Conservation (phyloP, 2,329 filamentous ascomycete species). For the Teratosphaeria zuluensis region DNA sequence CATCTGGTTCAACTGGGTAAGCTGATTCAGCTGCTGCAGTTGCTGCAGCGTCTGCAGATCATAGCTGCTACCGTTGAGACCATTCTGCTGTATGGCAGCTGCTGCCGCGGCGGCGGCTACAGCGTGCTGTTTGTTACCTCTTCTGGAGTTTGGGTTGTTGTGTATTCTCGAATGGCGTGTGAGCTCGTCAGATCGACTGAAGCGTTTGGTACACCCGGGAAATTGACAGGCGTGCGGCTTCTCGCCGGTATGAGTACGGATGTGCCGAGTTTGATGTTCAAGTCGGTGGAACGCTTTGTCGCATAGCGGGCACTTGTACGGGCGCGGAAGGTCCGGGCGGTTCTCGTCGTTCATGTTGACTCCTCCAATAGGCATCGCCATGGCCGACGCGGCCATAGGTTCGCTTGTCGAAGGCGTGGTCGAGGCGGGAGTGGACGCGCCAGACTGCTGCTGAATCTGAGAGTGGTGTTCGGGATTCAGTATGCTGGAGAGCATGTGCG, state of each 20-base stretch:
- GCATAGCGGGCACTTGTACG: constrained; percentile 97
- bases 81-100: constrained; percentile 39
- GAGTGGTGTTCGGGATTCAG: constrained; percentile 19
- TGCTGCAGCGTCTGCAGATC: constrained; percentile 52
- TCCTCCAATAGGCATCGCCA: constrained; percentile 39
- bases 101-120: constrained; percentile 49
- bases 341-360: constrained; percentile 54
- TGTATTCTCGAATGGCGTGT: constrained; percentile 96
- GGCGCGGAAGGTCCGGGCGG: constrained; percentile 76
- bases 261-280: constrained; percentile 87
- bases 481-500: constrained; percentile 23
- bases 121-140: constrained; percentile 74
- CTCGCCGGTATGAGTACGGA: constrained; percentile 94
- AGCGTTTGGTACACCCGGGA: constrained; percentile 91
- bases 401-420: constrained; percentile 3
- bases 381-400: constrained; percentile 35
- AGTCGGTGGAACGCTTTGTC: constrained; percentile 97
- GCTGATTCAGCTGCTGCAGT: constrained; percentile 71
- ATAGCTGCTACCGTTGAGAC: constrained; percentile 36
- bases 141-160: constrained; percentile 94
- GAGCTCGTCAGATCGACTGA: constrained; percentile 91
- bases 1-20: constrained; percentile 15
- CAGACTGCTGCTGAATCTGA: constrained; percentile 12
- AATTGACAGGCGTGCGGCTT: constrained; percentile 96
- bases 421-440: constrained; percentile 3